Percentiles rank a stretch among this genome's conserved stretches.
Conservation (phyloP, 2,329 filamentous ascomycete genomes). For the Tolypocladium ovalisporum region DNA sequence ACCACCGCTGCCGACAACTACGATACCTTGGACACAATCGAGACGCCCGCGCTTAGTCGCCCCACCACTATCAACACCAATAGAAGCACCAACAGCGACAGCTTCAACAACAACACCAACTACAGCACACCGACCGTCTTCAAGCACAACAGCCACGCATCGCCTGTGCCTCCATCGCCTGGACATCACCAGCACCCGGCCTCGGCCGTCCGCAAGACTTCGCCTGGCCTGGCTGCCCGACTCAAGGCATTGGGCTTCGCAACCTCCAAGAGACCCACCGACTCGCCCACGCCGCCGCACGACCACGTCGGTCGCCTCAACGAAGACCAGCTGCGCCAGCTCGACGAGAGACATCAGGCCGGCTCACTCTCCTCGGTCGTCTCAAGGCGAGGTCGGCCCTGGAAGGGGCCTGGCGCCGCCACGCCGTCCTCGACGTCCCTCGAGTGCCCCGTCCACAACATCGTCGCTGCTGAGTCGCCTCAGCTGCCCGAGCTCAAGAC, state of each 20-base stretch:
- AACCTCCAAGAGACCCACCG: constrained; percentile 24
- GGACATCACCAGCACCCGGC: constrained; percentile 12
- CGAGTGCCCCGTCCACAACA: constrained; percentile 10
- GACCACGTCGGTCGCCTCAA: constrained; percentile 56
- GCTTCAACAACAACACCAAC: neutral
- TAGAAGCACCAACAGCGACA: constrained; percentile 2
- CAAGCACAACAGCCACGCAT: constrained; percentile 3
- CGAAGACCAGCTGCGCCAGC: constrained; percentile 56
- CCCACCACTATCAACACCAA: constrained; percentile 1
- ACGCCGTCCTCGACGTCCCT: constrained; percentile 15
- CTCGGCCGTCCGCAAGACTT: constrained; percentile 41
- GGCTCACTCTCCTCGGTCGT: constrained; percentile 38
- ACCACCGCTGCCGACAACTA: constrained; percentile 1
- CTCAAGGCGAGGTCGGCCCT: constrained; percentile 58
- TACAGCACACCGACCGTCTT: neutral
- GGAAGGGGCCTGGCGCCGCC: constrained; percentile 51
- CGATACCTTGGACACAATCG: neutral
- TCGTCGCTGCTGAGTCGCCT: constrained; percentile 19
- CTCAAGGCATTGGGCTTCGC: constrained; percentile 55
- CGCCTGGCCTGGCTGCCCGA: constrained; percentile 53
- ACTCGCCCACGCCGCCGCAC: constrained; percentile 14
- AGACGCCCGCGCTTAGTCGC: constrained; percentile 5
- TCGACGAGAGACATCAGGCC: constrained; percentile 57
- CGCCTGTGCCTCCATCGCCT: constrained; percentile 6
- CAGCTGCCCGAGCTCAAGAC: constrained; percentile 41